Percentiles rank a stretch among this genome's conserved stretches.
phyloP scores from a whole-genome alignment of 768 basidiomycete genomes.

The Roridomyces roridus region DNA sequence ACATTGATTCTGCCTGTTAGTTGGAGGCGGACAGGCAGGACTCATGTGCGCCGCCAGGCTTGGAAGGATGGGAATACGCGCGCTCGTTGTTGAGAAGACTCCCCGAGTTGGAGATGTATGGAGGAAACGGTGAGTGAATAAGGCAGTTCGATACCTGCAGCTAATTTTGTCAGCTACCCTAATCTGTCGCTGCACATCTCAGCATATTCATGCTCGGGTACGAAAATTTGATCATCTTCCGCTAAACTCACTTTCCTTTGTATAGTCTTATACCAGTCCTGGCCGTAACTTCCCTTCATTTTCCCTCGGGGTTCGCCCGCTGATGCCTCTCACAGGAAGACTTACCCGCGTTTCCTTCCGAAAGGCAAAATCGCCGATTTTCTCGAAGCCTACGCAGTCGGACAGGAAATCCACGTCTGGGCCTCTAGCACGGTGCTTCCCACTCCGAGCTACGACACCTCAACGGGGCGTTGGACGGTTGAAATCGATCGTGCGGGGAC shows the following conservation, averaged over 20 bases:
- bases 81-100: constrained; percentile 57
- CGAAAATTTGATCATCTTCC: background rate
- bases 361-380: too few species aligned
- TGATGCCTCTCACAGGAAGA: too few species aligned
- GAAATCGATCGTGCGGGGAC: constrained; percentile 3
- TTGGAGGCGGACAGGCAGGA: constrained; percentile 61
- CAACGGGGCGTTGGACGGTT: constrained; percentile 9
- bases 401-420: constrained; percentile 18
- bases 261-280: constrained; percentile 19
- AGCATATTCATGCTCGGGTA: constrained; percentile 12
- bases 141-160: background rate
- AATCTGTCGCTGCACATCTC: constrained; percentile 21
- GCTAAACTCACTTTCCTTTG: too few species aligned
- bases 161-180: constrained; percentile 2
- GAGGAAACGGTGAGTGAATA: constrained; percentile 54
- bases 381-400: background rate
- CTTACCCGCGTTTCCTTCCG: too few species aligned
- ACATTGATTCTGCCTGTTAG: too few species aligned
- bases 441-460: background rate
- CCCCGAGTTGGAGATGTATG: constrained; percentile 48
- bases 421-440: constrained; percentile 1
- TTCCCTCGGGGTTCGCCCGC: too few species aligned
- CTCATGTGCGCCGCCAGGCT: constrained; percentile 60
- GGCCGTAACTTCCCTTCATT: constrained; percentile 3
- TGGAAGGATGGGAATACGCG: constrained; percentile 48